Base-by-base conservation (phyloP, 129 eudicot species). In the Pittosporum tobira region DNA sequence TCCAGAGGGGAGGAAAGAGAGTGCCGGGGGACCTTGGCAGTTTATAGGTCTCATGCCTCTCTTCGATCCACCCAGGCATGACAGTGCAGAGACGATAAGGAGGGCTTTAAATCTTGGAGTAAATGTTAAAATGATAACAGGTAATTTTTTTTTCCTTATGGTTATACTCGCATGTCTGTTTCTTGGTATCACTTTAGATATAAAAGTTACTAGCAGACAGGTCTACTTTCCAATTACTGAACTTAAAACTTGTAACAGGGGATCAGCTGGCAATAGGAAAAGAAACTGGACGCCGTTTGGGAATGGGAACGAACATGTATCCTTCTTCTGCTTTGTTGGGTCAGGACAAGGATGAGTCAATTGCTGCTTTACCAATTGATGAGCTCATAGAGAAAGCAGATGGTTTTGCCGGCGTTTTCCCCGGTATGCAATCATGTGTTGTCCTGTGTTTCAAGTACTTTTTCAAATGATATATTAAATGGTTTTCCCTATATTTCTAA, bases 11-110 rank as follows among this genome's bases (percentile, higher is more conserved):
- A 66, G 76, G 66, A 93, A 87, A 75, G 99, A 87, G 69, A 93
- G 99, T 51, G 59, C 99, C n/a, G 99, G 99, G 37, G 95, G 99
- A 20, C 99, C 99, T 13, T 93, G 99, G 99, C 99, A 93, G 68
- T 93, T 93, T 64, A 73, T 87, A 42, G 99, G 96, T 72, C 86
- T 93, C 52, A 83, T 93, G 96, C 99, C 99, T 57, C 88, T 93
- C 13, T 93, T 93, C 59, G 99, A 93, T 60, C 99, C 99, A 42
- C 99, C 99, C 8, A 81, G 99, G 49, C 99, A 93, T 59, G 99
- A 93, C 70, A 93, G 99, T 78, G 99, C 99, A 8, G 99, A 93
- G 63, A 93, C 99, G 9, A 93, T 93, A 26, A 76, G 96, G 28
- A 81, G 99, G 77, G 99, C 99, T 59, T 71, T 91, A 70, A 87